Conservation (phyloP, 345 rosid genomes). For the Crucihimalaya himalaica region DNA sequence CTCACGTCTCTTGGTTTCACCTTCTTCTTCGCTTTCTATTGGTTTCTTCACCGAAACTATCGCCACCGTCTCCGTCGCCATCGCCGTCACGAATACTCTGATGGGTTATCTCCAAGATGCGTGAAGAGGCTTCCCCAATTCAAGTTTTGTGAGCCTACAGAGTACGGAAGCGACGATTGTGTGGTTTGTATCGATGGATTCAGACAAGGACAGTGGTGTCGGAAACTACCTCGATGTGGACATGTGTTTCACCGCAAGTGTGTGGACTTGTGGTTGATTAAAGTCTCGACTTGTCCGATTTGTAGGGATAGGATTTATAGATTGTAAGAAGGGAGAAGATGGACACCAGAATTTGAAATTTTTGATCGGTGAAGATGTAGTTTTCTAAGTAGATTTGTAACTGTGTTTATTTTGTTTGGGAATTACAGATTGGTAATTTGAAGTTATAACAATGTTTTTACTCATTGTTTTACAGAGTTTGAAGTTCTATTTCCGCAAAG, state of each 20-base stretch:
- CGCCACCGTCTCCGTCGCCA: slow-evolving; percentile 41
- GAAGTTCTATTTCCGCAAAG: background rate
- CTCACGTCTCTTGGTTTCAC: slow-evolving; percentile 56
- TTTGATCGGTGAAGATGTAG: slow-evolving; percentile 28
- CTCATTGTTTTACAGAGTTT: background rate
- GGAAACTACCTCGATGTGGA: slow-evolving; percentile 66
- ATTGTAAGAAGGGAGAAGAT: slow-evolving; percentile 25
- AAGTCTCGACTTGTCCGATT: slow-evolving; percentile 69
- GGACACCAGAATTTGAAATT: slow-evolving; percentile 21
- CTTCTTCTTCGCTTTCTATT: slow-evolving; percentile 57
- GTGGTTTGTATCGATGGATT: slow-evolving; percentile 78
- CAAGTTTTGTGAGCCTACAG: slow-evolving; percentile 39
- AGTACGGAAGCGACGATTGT: slow-evolving; percentile 53
- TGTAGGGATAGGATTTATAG: slow-evolving; percentile 57
- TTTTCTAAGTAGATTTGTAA: slow-evolving; percentile 39
- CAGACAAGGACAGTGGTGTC: slow-evolving; percentile 81
- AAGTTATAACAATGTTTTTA: background rate
- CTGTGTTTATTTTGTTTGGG: slow-evolving; percentile 21
- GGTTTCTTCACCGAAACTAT: slow-evolving; percentile 50
- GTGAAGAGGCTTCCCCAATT: slow-evolving; percentile 66
- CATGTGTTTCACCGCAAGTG: slow-evolving; percentile 81
- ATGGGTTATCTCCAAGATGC: slow-evolving; percentile 53
- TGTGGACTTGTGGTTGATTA: slow-evolving; percentile 79
- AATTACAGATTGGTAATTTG: background rate
- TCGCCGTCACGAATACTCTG: slow-evolving; percentile 23